Conservation (phyloP, 176 grass and related monocot genomes). For the Ananas comosus region DNA sequence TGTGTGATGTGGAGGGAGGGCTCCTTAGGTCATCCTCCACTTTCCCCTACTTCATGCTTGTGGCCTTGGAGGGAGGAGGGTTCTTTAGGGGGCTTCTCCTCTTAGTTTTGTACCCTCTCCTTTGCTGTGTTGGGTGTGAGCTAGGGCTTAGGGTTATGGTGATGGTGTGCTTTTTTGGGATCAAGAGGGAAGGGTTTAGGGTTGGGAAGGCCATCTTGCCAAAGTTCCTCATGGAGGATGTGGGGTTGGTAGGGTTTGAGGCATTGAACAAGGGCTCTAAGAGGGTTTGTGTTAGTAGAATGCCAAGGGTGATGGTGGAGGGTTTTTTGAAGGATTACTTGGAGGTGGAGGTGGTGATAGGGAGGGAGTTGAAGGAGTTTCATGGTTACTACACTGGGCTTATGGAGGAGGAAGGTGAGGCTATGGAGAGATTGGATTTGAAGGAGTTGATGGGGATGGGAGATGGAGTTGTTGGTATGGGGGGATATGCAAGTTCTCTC, state of each 20-base stretch:
- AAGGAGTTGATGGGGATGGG: not conserved
- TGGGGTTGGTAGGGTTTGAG: conserved; percentile 27
- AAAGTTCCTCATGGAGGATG: conserved; percentile 57
- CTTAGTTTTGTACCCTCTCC: conserved; percentile 33
- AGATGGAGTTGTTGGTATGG: conserved; percentile 10
- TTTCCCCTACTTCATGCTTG: conserved; percentile 84
- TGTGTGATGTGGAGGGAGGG: conserved; percentile 31
- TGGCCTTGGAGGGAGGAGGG: conserved; percentile 55
- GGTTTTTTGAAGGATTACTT: conserved; percentile 45
- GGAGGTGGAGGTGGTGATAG: conserved; percentile 26
- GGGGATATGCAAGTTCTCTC: conserved; percentile 4
- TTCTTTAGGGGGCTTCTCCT: conserved; percentile 38
- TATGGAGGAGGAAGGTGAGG: conserved; percentile 25
- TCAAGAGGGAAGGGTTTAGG: conserved; percentile 23
- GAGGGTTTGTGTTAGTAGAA: conserved; percentile 30
- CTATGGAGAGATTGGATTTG: not conserved
- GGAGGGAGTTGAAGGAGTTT: conserved; percentile 33
- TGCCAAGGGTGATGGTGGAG: conserved; percentile 72
- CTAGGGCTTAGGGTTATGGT: conserved; percentile 25
- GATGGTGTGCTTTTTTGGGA: conserved; percentile 42
- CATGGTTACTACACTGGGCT: conserved; percentile 48
- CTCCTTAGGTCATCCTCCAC: conserved; percentile 19
- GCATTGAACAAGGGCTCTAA: not conserved
- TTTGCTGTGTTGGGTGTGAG: conserved; percentile 9
- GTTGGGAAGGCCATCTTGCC: conserved; percentile 49